Conservation (phyloP, 2,329 filamentous ascomycete genomes). For the Penicillium palitans region DNA sequence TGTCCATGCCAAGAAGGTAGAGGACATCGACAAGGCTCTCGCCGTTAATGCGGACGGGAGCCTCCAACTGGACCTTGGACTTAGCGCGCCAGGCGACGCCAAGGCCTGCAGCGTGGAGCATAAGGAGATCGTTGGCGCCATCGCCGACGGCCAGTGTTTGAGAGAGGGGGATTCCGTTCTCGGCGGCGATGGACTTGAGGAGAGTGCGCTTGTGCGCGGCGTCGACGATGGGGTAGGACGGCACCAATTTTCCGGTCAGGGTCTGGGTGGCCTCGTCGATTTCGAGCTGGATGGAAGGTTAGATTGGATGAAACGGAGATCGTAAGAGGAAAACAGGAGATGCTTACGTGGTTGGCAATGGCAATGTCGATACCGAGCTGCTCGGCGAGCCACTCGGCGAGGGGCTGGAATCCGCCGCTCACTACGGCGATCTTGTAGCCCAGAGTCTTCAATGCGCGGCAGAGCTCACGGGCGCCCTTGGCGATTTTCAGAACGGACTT, state of each 20-base stretch:
- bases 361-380: slow-evolving; percentile 84
- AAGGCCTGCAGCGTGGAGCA: slow-evolving; percentile 63
- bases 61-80: slow-evolving; percentile 62
- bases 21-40: slow-evolving; percentile 59
- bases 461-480: slow-evolving; percentile 72
- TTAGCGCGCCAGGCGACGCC: slow-evolving; percentile 67
- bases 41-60: slow-evolving; percentile 60
- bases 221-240: slow-evolving; percentile 57
- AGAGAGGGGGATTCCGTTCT: slow-evolving; percentile 55
- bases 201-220: slow-evolving; percentile 59
- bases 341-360: slow-evolving; percentile 74
- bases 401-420: slow-evolving; percentile 86
- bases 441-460: slow-evolving; percentile 71
- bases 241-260: slow-evolving; percentile 59
- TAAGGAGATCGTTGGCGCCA: slow-evolving; percentile 65
- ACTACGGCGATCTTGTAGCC: slow-evolving; percentile 88
- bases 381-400: slow-evolving; percentile 81
- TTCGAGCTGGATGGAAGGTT: slow-evolving; percentile 44
- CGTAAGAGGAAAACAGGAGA: background rate
- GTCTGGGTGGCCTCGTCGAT: slow-evolving; percentile 48
- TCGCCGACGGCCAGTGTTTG: slow-evolving; percentile 62
- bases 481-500: slow-evolving; percentile 76
- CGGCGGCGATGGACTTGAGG: slow-evolving; percentile 55
- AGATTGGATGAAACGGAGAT: background rate
- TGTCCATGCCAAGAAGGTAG: slow-evolving; percentile 57